Conservation (phyloP, 768 basidiomycete species). For the Kwoniella europaea region DNA sequence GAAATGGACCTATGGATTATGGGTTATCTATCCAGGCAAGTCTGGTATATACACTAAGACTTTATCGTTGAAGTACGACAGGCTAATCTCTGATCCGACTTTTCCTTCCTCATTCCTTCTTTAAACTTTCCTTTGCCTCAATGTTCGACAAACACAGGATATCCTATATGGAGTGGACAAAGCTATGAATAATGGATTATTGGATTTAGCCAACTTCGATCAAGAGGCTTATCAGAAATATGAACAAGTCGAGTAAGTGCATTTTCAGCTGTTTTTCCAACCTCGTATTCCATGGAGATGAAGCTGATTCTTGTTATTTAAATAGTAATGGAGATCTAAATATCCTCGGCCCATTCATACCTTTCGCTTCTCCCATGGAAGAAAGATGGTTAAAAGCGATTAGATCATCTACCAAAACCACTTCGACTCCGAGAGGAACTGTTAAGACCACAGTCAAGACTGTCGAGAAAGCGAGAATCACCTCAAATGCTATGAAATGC, state of each 20-base stretch:
- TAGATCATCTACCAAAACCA: slow-evolving; percentile 16
- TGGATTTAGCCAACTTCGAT: slow-evolving; percentile 68
- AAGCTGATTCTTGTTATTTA: background rate
- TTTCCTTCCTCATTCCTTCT: background rate
- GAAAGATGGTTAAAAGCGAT: slow-evolving; percentile 60
- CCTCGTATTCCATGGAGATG: slow-evolving; percentile 43
- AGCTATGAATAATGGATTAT: slow-evolving; percentile 53
- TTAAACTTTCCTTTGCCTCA: background rate
- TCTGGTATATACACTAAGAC: slow-evolving; percentile 58
- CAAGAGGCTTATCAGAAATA: slow-evolving; percentile 73
- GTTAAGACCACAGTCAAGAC: slow-evolving; percentile 46
- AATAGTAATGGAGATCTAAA: slow-evolving; percentile 47
- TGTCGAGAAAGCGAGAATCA: slow-evolving; percentile 67
- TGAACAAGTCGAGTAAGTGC: slow-evolving; percentile 66
- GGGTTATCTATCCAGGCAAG: slow-evolving; percentile 92
- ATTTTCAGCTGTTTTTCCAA: slow-evolving; percentile 74
- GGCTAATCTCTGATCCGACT: too few relatives aligned
- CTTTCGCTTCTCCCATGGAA: slow-evolving; percentile 91
- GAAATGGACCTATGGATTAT: slow-evolving; percentile 88
- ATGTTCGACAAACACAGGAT: slow-evolving; percentile 64
- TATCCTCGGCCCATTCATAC: slow-evolving; percentile 62
- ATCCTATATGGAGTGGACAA: slow-evolving; percentile 89
- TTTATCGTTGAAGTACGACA: background rate
- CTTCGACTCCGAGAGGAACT: slow-evolving; percentile 60
- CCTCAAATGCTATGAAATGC: slow-evolving; percentile 68